These are phyloP conservation scores for Phlebopus sp. DNA, from an alignment of 1,284 basidiomycete genomes.

Conservation along the genomic window DNA sequence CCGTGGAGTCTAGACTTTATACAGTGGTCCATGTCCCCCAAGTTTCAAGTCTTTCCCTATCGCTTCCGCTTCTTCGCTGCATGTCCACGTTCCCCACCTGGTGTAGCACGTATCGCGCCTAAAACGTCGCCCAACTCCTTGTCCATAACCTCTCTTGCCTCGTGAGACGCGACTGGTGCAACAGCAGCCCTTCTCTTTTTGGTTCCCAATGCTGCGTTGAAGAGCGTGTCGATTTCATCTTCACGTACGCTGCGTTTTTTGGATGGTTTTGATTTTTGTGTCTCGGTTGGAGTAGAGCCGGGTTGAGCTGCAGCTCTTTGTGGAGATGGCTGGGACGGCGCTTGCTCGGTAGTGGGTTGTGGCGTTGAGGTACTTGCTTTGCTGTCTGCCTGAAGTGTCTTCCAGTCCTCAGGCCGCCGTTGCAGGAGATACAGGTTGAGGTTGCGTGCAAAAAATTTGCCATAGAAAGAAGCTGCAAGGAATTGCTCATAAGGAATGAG, in stretches of 20 bases:
- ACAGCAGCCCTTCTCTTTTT: slow-evolving; percentile 48
- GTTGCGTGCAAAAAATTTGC: slow-evolving; percentile 81
- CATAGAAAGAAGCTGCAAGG: slow-evolving; percentile 76
- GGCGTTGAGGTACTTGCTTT: slow-evolving; percentile 11
- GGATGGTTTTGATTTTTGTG: slow-evolving; percentile 13
- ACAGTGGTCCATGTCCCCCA: not conserved
- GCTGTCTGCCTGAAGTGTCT: slow-evolving; percentile 46
- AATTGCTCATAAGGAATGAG: slow-evolving; percentile 67
- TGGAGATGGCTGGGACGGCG: slow-evolving; percentile 3
- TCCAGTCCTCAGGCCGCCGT: slow-evolving; percentile 82
- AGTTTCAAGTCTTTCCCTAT: not conserved
- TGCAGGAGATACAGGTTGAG: slow-evolving; percentile 78
- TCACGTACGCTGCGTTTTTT: slow-evolving; percentile 31
- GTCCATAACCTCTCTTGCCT: slow-evolving; percentile 19
- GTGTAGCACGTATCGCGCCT: slow-evolving; percentile 27
- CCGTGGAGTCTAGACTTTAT: no score
- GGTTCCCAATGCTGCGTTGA: slow-evolving; percentile 53
- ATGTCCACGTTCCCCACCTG: slow-evolving; percentile 16
- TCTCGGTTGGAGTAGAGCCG: not conserved
- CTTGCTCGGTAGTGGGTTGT: slow-evolving; percentile 6
- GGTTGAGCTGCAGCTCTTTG: not conserved
- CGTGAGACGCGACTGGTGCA: slow-evolving; percentile 6
- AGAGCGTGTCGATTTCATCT: slow-evolving; percentile 75
- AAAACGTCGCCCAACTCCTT: slow-evolving; percentile 34
- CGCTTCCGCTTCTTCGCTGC: slow-evolving; percentile 22